These are phyloP conservation scores for Ganoderma lingzhi DNA, from an alignment of 1,284 basidiomycete genomes.

Conservation along the genomic window DNA sequence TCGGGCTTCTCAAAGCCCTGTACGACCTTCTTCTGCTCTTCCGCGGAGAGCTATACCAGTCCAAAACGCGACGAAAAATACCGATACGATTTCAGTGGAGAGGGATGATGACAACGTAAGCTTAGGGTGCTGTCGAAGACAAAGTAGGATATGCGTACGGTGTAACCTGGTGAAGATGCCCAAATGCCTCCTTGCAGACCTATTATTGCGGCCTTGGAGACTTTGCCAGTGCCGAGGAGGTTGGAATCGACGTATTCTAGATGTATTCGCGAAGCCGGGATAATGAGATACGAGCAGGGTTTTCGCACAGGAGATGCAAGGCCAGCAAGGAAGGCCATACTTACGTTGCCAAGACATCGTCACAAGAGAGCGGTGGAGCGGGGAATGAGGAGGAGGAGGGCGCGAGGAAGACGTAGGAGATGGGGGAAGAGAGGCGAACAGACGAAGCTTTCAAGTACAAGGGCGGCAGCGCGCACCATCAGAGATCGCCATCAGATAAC, in stretches of 20 bases:
- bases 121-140: background rate
- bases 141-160: conserved; percentile 54
- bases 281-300: conserved; percentile 3
- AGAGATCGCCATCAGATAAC: conserved; percentile 41
- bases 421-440: conserved; percentile 20
- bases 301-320: background rate
- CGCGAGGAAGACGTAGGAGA: conserved; percentile 9
- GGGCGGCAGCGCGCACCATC: conserved; percentile 21
- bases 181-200: conserved; percentile 90
- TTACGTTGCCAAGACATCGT: conserved; percentile 50
- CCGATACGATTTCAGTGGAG: background rate
- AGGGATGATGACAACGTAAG: background rate
- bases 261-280: conserved; percentile 8
- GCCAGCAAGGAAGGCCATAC: conserved; percentile 3
- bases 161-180: conserved; percentile 82
- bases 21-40: conserved; percentile 80
- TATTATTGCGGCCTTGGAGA: conserved; percentile 85
- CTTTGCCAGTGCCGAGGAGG: conserved; percentile 81
- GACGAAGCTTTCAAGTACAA: conserved; percentile 26
- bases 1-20: conserved; percentile 59
- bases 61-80: background rate
- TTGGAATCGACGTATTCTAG: conserved; percentile 90
- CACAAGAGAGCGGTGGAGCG: conserved; percentile 10
- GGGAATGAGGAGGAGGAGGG: conserved; percentile 10
- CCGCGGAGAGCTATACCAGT: conserved; percentile 65